phyloP scores from a whole-genome alignment of 2,329 filamentous ascomycete genomes.

The Pezicula radicicola region DNA sequence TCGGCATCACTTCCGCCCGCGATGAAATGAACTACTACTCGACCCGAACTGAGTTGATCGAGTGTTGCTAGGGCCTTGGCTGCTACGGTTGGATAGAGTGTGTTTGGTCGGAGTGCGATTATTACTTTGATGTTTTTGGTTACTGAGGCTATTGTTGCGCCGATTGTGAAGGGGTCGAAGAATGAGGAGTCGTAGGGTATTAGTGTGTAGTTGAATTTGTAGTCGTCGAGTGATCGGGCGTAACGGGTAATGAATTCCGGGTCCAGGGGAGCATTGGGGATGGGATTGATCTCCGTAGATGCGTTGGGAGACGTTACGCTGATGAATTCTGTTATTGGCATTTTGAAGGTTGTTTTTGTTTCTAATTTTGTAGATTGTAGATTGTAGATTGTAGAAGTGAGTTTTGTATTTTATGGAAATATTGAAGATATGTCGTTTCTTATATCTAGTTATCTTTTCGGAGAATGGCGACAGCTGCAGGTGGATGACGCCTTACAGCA shows the following conservation, averaged over 20 bases:
- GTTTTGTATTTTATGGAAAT: background rate
- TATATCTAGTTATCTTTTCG: background rate
- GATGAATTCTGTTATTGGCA: slow-evolving; percentile 53
- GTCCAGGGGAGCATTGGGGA: slow-evolving; percentile 49
- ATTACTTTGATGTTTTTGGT: slow-evolving; percentile 60
- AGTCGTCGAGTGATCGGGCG: slow-evolving; percentile 54
- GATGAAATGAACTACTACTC: slow-evolving; percentile 61
- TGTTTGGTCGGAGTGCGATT: slow-evolving; percentile 60
- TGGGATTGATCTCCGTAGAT: slow-evolving; percentile 52
- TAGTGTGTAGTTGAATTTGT: slow-evolving; percentile 59
- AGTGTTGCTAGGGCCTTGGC: slow-evolving; percentile 60
- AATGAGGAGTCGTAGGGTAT: slow-evolving; percentile 54
- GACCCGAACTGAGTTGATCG: slow-evolving; percentile 54
- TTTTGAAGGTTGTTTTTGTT: slow-evolving; percentile 17
- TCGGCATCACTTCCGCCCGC: slow-evolving; percentile 59
- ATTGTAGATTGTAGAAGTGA: background rate
- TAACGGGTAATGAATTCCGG: slow-evolving; percentile 54
- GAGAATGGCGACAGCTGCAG: slow-evolving; percentile 6
- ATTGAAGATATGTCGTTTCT: background rate
- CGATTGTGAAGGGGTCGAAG: slow-evolving; percentile 56
- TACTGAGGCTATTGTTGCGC: slow-evolving; percentile 51
- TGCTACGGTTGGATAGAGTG: slow-evolving; percentile 58
- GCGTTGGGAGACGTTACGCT: slow-evolving; percentile 54
- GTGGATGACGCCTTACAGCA: slow-evolving; percentile 7
- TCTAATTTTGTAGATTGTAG: background rate